Percentiles rank a stretch among this genome's conserved stretches.
Evolutionary conservation across 2,329 filamentous ascomycete species (phyloP).

Genomic region (Monilinia fructicola): DNA sequence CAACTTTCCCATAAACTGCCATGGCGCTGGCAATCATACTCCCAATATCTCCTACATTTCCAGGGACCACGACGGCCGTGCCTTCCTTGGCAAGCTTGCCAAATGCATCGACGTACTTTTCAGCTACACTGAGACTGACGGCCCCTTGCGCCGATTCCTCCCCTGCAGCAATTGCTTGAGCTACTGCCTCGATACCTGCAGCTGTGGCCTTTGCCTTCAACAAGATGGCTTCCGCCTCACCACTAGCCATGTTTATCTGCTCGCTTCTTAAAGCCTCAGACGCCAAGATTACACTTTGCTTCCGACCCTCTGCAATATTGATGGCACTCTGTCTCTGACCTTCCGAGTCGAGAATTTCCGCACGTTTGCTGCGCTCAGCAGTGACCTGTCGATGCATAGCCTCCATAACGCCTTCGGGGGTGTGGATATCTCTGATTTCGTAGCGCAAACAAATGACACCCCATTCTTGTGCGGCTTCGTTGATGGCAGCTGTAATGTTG

Average conservation of each 20-base stretch:
- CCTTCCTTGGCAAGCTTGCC: conserved; percentile 90
- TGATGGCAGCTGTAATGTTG: conserved; percentile 98
- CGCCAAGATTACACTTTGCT: conserved; percentile 94
- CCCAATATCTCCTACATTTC: conserved; percentile 93
- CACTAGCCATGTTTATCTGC: conserved; percentile 87
- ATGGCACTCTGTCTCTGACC: conserved; percentile 96
- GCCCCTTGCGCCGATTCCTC: conserved; percentile 76
- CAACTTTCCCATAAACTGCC: conserved; percentile 93
- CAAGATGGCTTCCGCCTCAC: conserved; percentile 91
- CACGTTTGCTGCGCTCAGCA: conserved; percentile 93
- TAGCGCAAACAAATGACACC: conserved; percentile 94
- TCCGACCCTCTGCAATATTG: conserved; percentile 97
- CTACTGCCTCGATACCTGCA: conserved; percentile 82
- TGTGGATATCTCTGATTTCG: conserved; percentile 98
- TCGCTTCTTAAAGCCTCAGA: conserved; percentile 88
- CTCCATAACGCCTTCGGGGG: conserved; percentile 86
- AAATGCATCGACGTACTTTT: conserved; percentile 98
- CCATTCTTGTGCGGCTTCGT: conserved; percentile 96
- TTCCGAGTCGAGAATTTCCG: conserved; percentile 95
- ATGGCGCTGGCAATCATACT: conserved; percentile 96
- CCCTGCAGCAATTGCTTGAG: conserved; percentile 70
- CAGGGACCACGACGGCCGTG: conserved; percentile 91
- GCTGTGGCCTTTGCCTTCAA: conserved; percentile 86
- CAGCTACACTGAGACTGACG: conserved; percentile 83
- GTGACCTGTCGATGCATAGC: conserved; percentile 99